Conservation (phyloP, 2,329 filamentous ascomycete genomes). For the Aspergillus versicolor region DNA sequence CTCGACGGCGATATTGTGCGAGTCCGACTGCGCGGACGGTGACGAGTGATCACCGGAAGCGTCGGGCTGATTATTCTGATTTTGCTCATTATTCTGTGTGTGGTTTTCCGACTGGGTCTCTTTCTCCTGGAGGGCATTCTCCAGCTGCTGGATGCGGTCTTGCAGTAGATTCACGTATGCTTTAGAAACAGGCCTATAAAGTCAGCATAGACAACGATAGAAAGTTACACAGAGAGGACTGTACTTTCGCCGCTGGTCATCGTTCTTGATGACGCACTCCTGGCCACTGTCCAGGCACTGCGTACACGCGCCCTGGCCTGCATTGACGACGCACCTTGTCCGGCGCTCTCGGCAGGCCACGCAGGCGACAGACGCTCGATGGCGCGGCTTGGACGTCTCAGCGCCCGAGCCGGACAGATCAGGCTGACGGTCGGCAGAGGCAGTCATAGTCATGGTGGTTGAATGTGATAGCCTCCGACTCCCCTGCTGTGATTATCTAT, state of each 20-base stretch:
- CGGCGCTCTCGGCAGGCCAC: neutral
- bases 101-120: neutral
- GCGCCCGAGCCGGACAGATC: too few species aligned
- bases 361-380: neutral
- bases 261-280: neutral
- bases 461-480: too few species aligned
- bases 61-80: neutral
- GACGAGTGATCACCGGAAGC: too few species aligned
- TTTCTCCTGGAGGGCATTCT: neutral
- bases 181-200: neutral
- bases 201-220: neutral
- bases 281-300: neutral
- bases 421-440: too few species aligned
- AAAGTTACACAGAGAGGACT: neutral
- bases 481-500: too few species aligned
- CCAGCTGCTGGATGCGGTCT: neutral
- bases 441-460: too few species aligned
- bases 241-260: conserved; percentile 1
- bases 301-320: neutral
- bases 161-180: neutral
- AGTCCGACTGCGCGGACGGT: too few species aligned
- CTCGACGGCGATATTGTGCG: too few species aligned
- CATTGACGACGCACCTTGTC: neutral
- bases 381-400: neutral
- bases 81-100: neutral